Conservation (phyloP, 139 green algal genomes). For the Marvania coccoides region DNA sequence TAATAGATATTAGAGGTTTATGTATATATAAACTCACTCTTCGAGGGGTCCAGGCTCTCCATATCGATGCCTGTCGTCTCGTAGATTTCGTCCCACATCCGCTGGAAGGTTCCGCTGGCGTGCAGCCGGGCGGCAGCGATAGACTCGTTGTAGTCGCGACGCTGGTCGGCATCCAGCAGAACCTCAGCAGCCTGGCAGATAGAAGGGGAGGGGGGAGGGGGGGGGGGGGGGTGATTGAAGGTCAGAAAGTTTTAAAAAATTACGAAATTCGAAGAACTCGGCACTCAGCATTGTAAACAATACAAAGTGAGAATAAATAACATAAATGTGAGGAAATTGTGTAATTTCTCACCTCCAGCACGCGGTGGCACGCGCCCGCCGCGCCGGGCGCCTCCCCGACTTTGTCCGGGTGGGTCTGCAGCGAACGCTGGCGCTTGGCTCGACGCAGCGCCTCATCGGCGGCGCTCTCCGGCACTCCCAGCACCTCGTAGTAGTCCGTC, state of each 20-base stretch:
- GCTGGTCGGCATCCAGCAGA: not conserved
- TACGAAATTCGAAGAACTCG: not conserved
- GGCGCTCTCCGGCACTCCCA: not conserved
- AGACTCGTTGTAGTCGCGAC: not conserved
- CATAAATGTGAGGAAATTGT: too few relatives aligned
- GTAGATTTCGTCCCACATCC: not conserved
- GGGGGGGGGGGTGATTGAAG: too few relatives aligned
- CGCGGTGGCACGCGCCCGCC: not conserved
- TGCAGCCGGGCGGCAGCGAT: too few relatives aligned
- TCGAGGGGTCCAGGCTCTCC: too few relatives aligned
- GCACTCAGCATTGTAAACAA: not conserved
- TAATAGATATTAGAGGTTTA: too few relatives aligned
- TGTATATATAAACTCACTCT: too few relatives aligned
- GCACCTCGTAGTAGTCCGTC: not conserved
- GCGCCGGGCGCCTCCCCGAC: slow-evolving; percentile 7
- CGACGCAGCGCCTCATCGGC: not conserved
- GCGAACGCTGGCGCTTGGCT: slow-evolving; percentile 11
- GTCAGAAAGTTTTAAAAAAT: too few relatives aligned
- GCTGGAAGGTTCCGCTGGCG: not conserved
- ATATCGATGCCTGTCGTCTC: too few relatives aligned
- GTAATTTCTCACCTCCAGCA: too few relatives aligned
- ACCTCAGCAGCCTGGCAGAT: not conserved
- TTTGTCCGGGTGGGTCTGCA: slow-evolving; percentile 27
- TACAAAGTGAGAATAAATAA: too few relatives aligned
- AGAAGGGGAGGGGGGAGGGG: too few relatives aligned